Evolutionary conservation across 805 yeast species (phyloP), one percentile per base, ranked within the genome.

Genomic region (Suhomyces pyralidae): DNA sequence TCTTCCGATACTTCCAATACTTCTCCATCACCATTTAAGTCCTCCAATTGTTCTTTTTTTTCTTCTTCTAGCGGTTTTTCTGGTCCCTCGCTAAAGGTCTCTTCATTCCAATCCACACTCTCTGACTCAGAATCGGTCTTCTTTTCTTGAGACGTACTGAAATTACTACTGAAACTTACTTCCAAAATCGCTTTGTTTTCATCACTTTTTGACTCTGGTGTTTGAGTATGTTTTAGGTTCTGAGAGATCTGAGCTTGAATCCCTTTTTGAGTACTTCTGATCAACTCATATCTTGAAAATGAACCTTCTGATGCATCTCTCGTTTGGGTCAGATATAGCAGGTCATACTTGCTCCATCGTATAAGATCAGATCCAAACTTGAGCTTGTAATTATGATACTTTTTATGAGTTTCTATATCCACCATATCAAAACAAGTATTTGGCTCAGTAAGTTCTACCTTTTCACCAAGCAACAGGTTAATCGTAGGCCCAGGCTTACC

Each of bases 321-420:
- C 14, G 36, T 28, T 34, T 43, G 34, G 1, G 47, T 32, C 42
- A 38, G 42, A 46, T 66, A 66, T n/a, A 69, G 52, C 17, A 22
- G 36, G 7, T 56, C 56, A 45, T 57, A 60, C 7, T 58, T 46
- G 7, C 25, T 43, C 70, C 69, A 68, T 26, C 55, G 55, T 1
- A 62, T 26, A 10, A 69, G 44, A 44, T 66, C 70, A 6, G 54
- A 53, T 5, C 59, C 61, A 24, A 53, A 57, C n/a, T 56, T 49
- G 25, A 64, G 48, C 7, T 59, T 55, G 12, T 55, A 54, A 2
- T 55, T 46, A 25, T 60, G 60, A 46, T 51, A 61, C 45, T 15
- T 44, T 24, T 8, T 14, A 5, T 50, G 49, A 2, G 58, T 55
- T 19, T 69, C 70, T 20, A 54, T 46, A 40, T 66, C 70, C 2